phyloP scores from a whole-genome alignment of 129 eudicot genomes.

The Erigeron canadensis region DNA sequence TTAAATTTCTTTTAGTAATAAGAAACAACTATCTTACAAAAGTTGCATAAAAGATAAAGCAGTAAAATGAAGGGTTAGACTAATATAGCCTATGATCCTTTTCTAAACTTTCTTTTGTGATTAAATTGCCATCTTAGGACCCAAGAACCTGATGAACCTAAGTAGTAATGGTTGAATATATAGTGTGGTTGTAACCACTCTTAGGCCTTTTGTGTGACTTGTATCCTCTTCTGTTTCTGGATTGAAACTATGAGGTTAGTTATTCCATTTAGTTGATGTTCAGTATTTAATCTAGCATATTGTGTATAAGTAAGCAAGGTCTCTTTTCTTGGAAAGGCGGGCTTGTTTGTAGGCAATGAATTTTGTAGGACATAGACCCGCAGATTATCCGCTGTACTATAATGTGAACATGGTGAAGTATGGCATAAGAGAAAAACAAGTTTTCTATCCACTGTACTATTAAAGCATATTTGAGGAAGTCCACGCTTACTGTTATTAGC shows the following conservation, averaged over 20 bases:
- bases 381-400: no score
- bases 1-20: background rate
- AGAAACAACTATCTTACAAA: background rate
- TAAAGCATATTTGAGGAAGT: background rate
- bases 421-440: background rate
- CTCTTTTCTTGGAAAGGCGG: background rate
- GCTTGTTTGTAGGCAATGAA: background rate
- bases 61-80: background rate
- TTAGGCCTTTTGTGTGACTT: background rate
- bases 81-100: background rate
- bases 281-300: background rate
- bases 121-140: background rate
- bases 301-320: background rate
- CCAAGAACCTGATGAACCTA: no score
- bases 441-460: background rate
- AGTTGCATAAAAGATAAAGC: background rate
- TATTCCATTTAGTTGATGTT: background rate
- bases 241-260: conserved; percentile 2
- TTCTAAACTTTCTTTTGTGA: background rate
- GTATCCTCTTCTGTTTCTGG: background rate
- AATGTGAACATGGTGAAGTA: background rate
- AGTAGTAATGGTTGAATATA: no score
- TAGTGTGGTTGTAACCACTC: background rate
- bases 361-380: background rate
- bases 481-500: no score